A percentile compares a stretch with the other conserved stretches of the same genome.
phyloP scores from a whole-genome alignment of 805 yeast species.

The Kockiozyma suomiensis region DNA sequence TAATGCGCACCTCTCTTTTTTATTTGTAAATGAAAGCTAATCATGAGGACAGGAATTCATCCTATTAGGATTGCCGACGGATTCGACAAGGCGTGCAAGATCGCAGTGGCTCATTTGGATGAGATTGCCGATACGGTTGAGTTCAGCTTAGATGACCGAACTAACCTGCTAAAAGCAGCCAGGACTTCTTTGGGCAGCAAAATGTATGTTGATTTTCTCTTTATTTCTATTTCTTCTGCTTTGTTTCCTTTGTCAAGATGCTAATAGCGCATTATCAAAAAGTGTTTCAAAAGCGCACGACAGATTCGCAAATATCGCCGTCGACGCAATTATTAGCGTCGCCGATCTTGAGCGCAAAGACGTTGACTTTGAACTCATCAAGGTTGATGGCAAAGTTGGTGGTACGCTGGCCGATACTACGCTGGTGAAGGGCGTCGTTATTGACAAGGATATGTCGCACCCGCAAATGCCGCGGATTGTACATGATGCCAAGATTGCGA shows the following conservation, averaged over 20 bases:
- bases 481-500: slow-evolving; percentile 83
- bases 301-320: slow-evolving; percentile 95
- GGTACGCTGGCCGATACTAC: slow-evolving; percentile 86
- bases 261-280: neutral
- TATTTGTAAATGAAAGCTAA: too few relatives aligned
- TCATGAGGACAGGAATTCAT: slow-evolving; percentile 77
- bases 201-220: too few relatives aligned
- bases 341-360: slow-evolving; percentile 91
- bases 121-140: slow-evolving; percentile 67
- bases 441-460: slow-evolving; percentile 96
- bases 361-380: slow-evolving; percentile 95
- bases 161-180: slow-evolving; percentile 80
- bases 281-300: slow-evolving; percentile 87
- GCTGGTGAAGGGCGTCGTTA: slow-evolving; percentile 84
- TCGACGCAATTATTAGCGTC: slow-evolving; percentile 89
- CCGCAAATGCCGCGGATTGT: slow-evolving; percentile 94
- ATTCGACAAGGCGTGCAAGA: slow-evolving; percentile 92
- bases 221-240: too few relatives aligned
- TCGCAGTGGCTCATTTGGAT: slow-evolving; percentile 80
- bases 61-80: slow-evolving; percentile 97
- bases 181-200: slow-evolving; percentile 93
- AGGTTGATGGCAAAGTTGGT: slow-evolving; percentile 93
- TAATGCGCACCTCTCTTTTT: too few relatives aligned
- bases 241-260: neutral
- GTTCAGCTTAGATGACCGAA: slow-evolving; percentile 51